Evolutionary conservation across 176 grass and related monocot species (phyloP).

Genomic region (Cenchrus purpureus): DNA sequence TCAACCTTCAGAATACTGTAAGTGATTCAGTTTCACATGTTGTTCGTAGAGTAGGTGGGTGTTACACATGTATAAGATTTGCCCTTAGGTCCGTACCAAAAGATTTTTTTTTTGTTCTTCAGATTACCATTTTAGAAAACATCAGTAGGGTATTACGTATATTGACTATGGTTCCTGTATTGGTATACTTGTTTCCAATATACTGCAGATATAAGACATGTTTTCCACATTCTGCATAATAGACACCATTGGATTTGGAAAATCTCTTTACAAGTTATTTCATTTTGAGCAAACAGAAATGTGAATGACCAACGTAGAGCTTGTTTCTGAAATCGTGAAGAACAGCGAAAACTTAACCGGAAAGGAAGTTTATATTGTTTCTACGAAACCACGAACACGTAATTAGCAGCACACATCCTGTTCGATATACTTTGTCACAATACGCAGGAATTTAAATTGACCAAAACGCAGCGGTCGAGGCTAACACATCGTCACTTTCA

Average conservation of each 20-base stretch:
- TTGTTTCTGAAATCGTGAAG: background rate
- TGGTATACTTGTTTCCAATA: background rate
- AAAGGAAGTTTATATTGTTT: background rate
- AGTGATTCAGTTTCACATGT: slow-evolving; percentile 38
- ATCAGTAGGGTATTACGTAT: slow-evolving; percentile 29
- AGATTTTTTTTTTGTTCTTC: background rate
- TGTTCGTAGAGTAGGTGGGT: slow-evolving; percentile 45
- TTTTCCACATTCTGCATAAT: slow-evolving; percentile 11
- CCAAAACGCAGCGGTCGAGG: background rate
- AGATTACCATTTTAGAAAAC: slow-evolving; percentile 9
- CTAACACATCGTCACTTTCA: background rate
- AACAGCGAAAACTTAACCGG: background rate
- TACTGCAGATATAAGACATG: background rate
- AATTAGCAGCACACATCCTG: background rate
- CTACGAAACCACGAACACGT: background rate
- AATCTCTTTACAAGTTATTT: background rate
- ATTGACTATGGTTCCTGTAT: slow-evolving; percentile 13
- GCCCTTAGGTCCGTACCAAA: background rate
- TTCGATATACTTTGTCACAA: background rate
- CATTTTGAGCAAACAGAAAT: background rate
- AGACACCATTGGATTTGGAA: background rate
- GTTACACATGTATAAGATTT: slow-evolving; percentile 47
- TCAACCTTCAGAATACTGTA: slow-evolving; percentile 33
- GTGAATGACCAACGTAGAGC: background rate
- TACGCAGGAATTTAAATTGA: background rate